Base-by-base conservation (phyloP, 768 basidiomycete species). In the Gautieria morchelliformis region DNA sequence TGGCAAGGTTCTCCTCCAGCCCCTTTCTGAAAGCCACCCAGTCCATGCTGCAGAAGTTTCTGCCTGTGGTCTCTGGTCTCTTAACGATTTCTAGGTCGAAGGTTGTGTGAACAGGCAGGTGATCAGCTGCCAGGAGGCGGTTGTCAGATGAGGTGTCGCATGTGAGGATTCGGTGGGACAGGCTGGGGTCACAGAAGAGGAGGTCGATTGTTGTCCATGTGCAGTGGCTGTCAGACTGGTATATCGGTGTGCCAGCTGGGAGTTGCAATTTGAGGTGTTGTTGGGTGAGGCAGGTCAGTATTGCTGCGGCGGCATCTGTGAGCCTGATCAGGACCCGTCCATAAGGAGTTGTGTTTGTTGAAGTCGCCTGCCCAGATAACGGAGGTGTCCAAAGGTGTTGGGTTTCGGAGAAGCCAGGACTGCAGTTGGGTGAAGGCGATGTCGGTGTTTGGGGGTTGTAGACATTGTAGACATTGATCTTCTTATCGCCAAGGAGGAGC, bases 1-100 rank as follows among this genome's bases (percentile, higher is more conserved):
- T 9, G 20, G 73, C 71, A 0, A 60, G 52, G 0, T 65, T 55
- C 74, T 74, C 75, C 56, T 73, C 66, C 0, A 47, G 22, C 8
- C 45, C 10, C 10, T 19, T 47, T 9, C 22, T 8, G 45, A 47
- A 47, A 10, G 15, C 45, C n/a, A 10, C 19, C 19, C 45, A 47
- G 45, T 47, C 45, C 19, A 47, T 19, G 10, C 10, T 19, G 9
- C 19, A 10, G 45, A n/a, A 47, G 45, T 47, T 47, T 8, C n/a
- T 9, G 8, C 22, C 8, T 9, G 45, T 17, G 8, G 15, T 8
- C 10, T 8, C 9, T 9, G 9, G 9, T 17, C 10, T 47, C 10
- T 19, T 9, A 19, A 10, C 19, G 15, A 24, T 17, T 8, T 17
- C 15, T 19, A 47, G 10, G 45, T 47, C 22, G 9, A 47, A 10